Conservation (phyloP, 2,329 filamentous ascomycete genomes). For the Talaromyces verruculosus region DNA sequence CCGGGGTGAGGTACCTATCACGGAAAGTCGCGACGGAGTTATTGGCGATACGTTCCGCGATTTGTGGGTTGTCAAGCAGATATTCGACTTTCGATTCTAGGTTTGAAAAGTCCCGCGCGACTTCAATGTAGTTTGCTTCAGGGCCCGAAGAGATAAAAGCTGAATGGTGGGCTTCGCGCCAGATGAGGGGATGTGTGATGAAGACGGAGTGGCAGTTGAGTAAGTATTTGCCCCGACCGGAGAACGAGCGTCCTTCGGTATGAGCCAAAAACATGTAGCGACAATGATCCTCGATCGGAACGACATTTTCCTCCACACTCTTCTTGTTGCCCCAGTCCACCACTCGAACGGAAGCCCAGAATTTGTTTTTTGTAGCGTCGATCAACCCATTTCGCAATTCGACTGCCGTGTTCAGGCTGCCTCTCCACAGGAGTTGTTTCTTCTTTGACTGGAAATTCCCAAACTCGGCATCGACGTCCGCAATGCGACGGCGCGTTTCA, state of each 20-base stretch:
- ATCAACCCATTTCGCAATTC: conserved; percentile 43
- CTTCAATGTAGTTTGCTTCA: conserved; percentile 52
- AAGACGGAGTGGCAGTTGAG: conserved; percentile 54
- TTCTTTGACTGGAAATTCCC: conserved; percentile 40
- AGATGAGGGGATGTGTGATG: conserved; percentile 51
- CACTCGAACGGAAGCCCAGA: conserved; percentile 49
- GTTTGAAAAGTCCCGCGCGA: conserved; percentile 58
- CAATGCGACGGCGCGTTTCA: conserved; percentile 43
- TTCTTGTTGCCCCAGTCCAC: conserved; percentile 45
- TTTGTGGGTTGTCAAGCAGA: conserved; percentile 44
- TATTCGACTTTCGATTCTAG: conserved; percentile 47
- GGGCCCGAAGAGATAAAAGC: conserved; percentile 48
- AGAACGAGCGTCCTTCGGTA: conserved; percentile 56
- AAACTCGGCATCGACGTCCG: conserved; percentile 38
- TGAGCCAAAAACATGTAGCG: conserved; percentile 56
- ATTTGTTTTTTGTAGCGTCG: conserved; percentile 38
- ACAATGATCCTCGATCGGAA: conserved; percentile 56
- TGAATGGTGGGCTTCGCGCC: conserved; percentile 52
- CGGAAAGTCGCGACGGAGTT: conserved; percentile 52
- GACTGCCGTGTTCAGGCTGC: conserved; percentile 42
- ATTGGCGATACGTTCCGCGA: conserved; percentile 52
- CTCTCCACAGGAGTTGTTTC: conserved; percentile 52
- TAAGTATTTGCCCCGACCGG: conserved; percentile 55
- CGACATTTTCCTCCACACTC: conserved; percentile 42
- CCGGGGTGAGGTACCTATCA: conserved; percentile 55